Evolutionary conservation across 495 filamentous ascomycete genomes (phyloP).

Genomic region (Trichocladium uniseriatum): DNA sequence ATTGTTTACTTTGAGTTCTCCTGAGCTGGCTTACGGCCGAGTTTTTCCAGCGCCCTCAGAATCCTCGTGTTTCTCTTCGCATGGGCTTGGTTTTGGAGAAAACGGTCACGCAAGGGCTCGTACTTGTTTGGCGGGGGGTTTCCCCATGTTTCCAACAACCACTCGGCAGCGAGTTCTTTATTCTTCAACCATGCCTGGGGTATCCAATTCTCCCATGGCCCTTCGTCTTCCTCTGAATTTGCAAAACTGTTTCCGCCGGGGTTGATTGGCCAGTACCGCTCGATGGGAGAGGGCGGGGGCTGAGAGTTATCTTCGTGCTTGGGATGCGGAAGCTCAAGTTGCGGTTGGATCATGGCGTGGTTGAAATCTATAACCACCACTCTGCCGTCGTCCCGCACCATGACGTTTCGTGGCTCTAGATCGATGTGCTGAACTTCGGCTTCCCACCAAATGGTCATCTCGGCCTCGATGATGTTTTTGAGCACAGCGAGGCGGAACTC

Average conservation of each 20-base stretch:
- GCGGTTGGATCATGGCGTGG: not conserved
- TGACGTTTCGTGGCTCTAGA: not conserved
- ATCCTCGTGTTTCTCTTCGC: not conserved
- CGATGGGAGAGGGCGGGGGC: not conserved
- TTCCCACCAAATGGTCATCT: not conserved
- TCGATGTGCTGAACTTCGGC: not conserved
- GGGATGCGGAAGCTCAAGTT: not conserved
- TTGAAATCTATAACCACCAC: not conserved
- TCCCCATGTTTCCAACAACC: constrained; percentile 1
- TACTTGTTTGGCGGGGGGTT: not conserved
- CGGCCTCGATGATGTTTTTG: not conserved
- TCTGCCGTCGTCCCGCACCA: not conserved
- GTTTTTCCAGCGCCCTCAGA: not conserved
- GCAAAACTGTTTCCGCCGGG: not conserved
- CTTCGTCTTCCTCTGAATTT: no score
- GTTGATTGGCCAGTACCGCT: not conserved
- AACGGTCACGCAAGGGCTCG: not conserved
- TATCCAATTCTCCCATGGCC: not conserved
- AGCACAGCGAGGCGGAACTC: not conserved
- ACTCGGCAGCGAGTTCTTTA: not conserved
- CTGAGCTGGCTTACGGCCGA: constrained; percentile 2
- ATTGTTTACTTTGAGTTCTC: no score
- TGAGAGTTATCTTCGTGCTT: not conserved
- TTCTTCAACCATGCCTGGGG: not conserved
- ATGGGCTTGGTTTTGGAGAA: not conserved